These are phyloP conservation scores for Dissophora globulifera DNA, from an alignment of 192 early-diverging fungal species.

Conservation along the genomic window DNA sequence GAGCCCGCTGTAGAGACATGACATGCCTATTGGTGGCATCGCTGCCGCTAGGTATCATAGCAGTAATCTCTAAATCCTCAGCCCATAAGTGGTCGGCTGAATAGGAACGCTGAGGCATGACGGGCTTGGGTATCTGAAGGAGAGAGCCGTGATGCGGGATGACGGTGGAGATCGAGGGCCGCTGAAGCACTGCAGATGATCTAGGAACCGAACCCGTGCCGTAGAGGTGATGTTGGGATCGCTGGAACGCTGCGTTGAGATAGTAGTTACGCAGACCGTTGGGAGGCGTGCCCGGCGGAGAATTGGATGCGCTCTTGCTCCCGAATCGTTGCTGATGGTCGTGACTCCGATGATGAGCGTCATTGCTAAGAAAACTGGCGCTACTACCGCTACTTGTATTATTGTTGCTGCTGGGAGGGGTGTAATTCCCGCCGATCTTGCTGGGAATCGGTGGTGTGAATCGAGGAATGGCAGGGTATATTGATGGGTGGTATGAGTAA, in stretches of 20 bases:
- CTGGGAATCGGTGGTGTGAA: slow-evolving; percentile 21
- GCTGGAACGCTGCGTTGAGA: slow-evolving; percentile 37
- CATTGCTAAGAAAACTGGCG: background rate
- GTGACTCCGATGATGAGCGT: background rate
- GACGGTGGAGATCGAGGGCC: slow-evolving; percentile 15
- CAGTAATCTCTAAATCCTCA: slow-evolving; percentile 17
- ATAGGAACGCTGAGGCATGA: slow-evolving; percentile 14
- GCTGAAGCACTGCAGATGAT: slow-evolving; percentile 1
- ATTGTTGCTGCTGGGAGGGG: slow-evolving; percentile 2
- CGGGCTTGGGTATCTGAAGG: background rate
- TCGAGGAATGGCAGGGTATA: slow-evolving; percentile 41
- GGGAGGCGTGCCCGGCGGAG: slow-evolving; percentile 43
- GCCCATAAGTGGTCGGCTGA: slow-evolving; percentile 22
- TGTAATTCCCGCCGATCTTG: slow-evolving; percentile 35
- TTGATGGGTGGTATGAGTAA: slow-evolving; percentile 8
- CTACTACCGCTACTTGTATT: background rate
- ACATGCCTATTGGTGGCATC: slow-evolving; percentile 34
- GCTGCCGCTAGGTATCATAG: slow-evolving; percentile 16
- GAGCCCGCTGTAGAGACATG: slow-evolving; percentile 30
- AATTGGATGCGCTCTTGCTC: slow-evolving; percentile 44
- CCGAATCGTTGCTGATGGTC: slow-evolving; percentile 7
- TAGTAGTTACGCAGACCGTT: slow-evolving; percentile 34
- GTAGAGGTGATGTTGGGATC: slow-evolving; percentile 26
- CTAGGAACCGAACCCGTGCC: slow-evolving; percentile 6
- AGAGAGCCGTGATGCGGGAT: background rate